Conservation (phyloP, 2,329 filamentous ascomycete species). For the Penicillium psychrosexuale region DNA sequence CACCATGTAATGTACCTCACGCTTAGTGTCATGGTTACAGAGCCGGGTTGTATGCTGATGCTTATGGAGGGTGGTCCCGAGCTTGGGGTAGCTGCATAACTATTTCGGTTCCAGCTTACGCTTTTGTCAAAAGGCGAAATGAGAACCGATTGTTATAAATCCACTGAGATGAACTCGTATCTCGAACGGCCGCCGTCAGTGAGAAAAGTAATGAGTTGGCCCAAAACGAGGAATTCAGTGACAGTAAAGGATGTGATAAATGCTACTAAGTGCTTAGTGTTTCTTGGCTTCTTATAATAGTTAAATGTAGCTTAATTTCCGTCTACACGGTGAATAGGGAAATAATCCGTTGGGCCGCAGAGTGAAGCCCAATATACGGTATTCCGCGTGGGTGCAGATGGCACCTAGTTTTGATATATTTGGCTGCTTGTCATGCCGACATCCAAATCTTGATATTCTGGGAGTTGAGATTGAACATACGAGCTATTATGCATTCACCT, state of each 20-base stretch:
- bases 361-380: neutral
- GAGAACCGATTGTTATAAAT: neutral
- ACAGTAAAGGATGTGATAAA: neutral
- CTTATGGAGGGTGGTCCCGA: neutral
- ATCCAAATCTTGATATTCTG: neutral
- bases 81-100: neutral
- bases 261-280: neutral
- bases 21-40: neutral
- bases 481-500: neutral
- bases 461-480: neutral
- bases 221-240: neutral
- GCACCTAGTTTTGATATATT: neutral
- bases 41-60: neutral
- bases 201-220: neutral
- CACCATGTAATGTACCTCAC: neutral
- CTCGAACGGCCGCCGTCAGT: neutral
- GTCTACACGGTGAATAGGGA: neutral
- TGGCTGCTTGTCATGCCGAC: neutral
- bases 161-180: neutral
- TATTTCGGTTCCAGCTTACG: neutral
- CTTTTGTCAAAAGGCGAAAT: neutral
- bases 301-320: neutral
- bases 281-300: neutral
- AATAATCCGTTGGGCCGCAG: neutral
- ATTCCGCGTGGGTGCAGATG: neutral